phyloP scores from a whole-genome alignment of 805 yeast species.

The Wickerhamomyces bisporus region DNA sequence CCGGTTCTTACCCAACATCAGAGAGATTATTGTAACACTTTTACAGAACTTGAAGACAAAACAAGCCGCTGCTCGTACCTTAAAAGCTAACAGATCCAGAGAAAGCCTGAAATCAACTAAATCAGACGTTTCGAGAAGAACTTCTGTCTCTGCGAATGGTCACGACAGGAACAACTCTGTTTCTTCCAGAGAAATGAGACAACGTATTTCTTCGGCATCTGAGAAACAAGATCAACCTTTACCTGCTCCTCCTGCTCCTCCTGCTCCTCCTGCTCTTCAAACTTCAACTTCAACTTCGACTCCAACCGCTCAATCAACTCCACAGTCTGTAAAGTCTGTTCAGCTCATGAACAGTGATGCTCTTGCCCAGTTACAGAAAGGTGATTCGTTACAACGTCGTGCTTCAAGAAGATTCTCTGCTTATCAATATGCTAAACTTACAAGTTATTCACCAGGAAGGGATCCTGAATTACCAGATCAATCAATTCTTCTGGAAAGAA shows the following conservation, averaged over 20 bases:
- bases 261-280: not conserved
- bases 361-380: constrained; percentile 70
- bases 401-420: constrained; percentile 95
- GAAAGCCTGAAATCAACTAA: constrained; percentile 13
- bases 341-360: constrained; percentile 47
- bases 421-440: constrained; percentile 77
- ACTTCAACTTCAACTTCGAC: too few relatives aligned
- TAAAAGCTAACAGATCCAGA: constrained; percentile 25
- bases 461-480: constrained; percentile 25
- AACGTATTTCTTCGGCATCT: not conserved
- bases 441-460: constrained; percentile 37
- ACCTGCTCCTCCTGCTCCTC: not conserved
- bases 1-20: constrained; percentile 71
- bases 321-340: too few relatives aligned
- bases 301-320: not conserved
- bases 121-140: constrained; percentile 9
- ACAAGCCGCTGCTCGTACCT: constrained; percentile 50
- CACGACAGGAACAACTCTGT: not conserved
- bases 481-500: constrained; percentile 13
- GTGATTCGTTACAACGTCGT: constrained; percentile 79
- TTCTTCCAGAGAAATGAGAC: constrained; percentile 2
- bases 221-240: not conserved
- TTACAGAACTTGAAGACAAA: constrained; percentile 77
- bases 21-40: constrained; percentile 78
- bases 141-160: constrained; percentile 1